Conservation (phyloP, 106 monocot genomes). For the Iris macrosiphon region DNA sequence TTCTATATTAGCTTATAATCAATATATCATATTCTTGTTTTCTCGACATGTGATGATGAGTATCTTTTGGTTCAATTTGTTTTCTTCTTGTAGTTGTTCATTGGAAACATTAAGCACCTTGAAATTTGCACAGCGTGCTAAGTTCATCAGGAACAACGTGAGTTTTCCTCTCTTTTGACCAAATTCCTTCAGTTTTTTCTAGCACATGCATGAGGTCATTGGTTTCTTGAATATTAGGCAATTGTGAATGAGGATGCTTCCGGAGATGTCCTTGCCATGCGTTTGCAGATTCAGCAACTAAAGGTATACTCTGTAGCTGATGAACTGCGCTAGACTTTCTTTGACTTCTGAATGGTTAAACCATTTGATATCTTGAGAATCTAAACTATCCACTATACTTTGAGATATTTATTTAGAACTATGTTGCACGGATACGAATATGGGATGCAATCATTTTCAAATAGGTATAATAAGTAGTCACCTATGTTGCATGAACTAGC, state of each 20-base stretch:
- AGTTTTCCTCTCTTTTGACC: slow-evolving; percentile 5
- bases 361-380: no score
- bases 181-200: not conserved
- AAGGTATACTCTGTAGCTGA: slow-evolving; percentile 78
- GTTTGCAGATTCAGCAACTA: slow-evolving; percentile 77
- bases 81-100: slow-evolving; percentile 44
- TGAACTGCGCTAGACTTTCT: no score
- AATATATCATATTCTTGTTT: not conserved
- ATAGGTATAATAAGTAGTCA: no score
- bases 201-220: not conserved
- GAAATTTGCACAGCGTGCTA: slow-evolving; percentile 97
- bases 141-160: slow-evolving; percentile 93
- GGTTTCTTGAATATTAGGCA: slow-evolving; percentile 34
- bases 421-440: no score
- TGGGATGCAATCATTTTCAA: no score
- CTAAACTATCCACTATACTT: no score
- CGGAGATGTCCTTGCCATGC: slow-evolving; percentile 80
- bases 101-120: slow-evolving; percentile 93
- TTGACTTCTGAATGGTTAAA: no score
- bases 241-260: slow-evolving; percentile 95
- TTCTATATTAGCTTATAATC: not conserved
- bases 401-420: no score
- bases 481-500: no score
- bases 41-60: not conserved
- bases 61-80: not conserved